Percentiles rank a stretch among this genome's conserved stretches.
phyloP scores from a whole-genome alignment of 75 land plant genomes.

The Azolla pinnata region DNA sequence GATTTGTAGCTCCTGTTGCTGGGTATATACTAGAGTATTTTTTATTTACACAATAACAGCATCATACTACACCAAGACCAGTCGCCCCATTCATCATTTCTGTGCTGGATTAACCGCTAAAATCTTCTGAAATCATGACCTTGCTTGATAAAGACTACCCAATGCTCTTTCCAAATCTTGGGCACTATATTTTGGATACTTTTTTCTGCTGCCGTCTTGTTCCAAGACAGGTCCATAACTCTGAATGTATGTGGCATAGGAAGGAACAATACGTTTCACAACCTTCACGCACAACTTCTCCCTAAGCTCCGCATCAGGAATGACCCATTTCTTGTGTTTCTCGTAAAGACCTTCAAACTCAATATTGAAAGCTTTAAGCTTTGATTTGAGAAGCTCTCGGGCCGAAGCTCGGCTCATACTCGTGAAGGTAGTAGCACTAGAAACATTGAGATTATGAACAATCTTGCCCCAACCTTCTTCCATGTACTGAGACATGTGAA shows the following conservation, averaged over 20 bases:
- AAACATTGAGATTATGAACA: constrained; percentile 35
- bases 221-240: constrained; percentile 52
- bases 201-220: constrained; percentile 27
- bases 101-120: no score
- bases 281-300: constrained; percentile 28
- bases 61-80: no score
- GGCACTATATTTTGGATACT: constrained; percentile 39
- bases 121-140: no score
- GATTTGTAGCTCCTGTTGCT: no score
- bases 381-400: constrained; percentile 59
- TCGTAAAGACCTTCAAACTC: constrained; percentile 44
- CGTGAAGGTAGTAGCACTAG: constrained; percentile 45
- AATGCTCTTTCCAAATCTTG: constrained; percentile 39
- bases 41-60: no score
- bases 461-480: constrained; percentile 60
- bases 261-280: constrained; percentile 44
- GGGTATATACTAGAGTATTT: no score
- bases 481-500: constrained; percentile 33
- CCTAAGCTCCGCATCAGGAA: constrained; percentile 49
- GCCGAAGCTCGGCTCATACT: constrained; percentile 63
- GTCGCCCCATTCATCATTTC: no score
- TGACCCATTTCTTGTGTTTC: constrained; percentile 50
- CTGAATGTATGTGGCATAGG: constrained; percentile 49
- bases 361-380: constrained; percentile 50
- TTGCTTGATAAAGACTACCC: constrained; percentile 38